phyloP scores from a whole-genome alignment of 257 asterid genomes.

The Mitragyna speciosa region DNA sequence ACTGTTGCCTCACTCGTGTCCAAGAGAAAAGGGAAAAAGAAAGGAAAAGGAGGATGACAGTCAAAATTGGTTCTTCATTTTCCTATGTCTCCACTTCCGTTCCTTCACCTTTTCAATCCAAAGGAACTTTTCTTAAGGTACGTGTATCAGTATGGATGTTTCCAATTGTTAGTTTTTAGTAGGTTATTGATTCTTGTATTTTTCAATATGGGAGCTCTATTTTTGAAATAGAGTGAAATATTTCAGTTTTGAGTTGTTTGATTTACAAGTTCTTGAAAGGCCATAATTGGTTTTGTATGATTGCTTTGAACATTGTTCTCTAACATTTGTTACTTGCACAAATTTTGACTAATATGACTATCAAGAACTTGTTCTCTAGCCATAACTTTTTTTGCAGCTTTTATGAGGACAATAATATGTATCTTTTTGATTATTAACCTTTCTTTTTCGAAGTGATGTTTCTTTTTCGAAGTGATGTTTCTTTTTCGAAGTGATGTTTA shows the following conservation, averaged over 20 bases:
- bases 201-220: not conserved
- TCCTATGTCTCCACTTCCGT: constrained; percentile 40
- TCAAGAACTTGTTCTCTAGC: not conserved
- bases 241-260: not conserved
- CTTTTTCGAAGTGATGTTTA: not conserved
- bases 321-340: not conserved
- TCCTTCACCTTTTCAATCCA: constrained; percentile 46
- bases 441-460: not conserved
- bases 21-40: not conserved
- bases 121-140: constrained; percentile 39
- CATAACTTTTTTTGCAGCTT: too few species aligned
- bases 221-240: not conserved
- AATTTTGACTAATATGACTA: not conserved
- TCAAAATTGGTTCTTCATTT: constrained; percentile 45
- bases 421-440: not conserved
- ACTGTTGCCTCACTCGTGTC: not conserved
- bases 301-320: not conserved
- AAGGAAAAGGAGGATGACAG: constrained; percentile 41
- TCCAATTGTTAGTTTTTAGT: not conserved
- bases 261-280: not conserved
- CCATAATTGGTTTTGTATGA: not conserved
- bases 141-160: not conserved
- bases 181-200: not conserved
- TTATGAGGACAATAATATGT: not conserved
- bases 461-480: not conserved